Evolutionary conservation across 1,284 basidiomycete species (phyloP).

Genomic region (Ceratobasidium sp.): DNA sequence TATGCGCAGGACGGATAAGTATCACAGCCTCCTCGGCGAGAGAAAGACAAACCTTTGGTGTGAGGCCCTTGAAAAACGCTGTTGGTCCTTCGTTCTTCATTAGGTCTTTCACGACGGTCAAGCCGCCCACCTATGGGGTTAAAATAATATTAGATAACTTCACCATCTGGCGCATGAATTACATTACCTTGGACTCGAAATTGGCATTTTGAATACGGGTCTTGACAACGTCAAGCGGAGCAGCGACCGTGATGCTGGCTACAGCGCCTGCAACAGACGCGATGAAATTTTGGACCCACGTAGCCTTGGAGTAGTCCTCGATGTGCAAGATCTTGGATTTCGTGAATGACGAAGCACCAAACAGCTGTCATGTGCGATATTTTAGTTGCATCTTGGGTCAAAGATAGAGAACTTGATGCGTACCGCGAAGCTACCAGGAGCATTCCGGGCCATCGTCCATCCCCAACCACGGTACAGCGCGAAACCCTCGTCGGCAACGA

Average conservation of each 20-base stretch:
- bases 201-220: constrained; percentile 98
- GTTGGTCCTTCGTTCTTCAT: constrained; percentile 85
- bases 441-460: constrained; percentile 98
- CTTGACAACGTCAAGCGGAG: constrained; percentile 96
- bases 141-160: background rate
- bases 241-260: constrained; percentile 95
- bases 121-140: constrained; percentile 68
- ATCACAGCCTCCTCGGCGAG: background rate
- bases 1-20: constrained; percentile 53
- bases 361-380: constrained; percentile 70
- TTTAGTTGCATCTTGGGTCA: background rate
- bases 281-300: constrained; percentile 95
- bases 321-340: constrained; percentile 95
- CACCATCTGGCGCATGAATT: background rate
- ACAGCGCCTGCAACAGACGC: constrained; percentile 95
- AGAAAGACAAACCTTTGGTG: constrained; percentile 79
- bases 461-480: constrained; percentile 97
- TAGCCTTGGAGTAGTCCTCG: constrained; percentile 90
- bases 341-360: constrained; percentile 94
- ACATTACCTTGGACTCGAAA: constrained; percentile 84
- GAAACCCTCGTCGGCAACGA: constrained; percentile 92
- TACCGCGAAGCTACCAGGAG: constrained; percentile 95
- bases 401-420: constrained; percentile 54
- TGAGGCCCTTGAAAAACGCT: constrained; percentile 98
- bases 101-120: constrained; percentile 88